These are phyloP conservation scores for Dipodascopsis tothii DNA, from an alignment of 805 yeast genomes.

Conservation along the genomic window DNA sequence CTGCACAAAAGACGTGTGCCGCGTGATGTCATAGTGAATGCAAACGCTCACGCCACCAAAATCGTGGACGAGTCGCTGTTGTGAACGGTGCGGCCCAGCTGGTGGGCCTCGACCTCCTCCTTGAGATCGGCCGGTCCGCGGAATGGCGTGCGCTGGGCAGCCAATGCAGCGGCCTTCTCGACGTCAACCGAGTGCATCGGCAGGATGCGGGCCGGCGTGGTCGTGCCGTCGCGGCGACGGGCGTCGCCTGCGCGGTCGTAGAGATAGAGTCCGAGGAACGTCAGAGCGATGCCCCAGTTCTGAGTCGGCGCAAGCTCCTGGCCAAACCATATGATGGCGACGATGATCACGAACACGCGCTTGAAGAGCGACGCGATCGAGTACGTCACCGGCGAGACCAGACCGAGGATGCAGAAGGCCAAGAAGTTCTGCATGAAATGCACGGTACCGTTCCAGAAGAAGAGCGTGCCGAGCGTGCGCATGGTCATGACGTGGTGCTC, in stretches of 20 bases:
- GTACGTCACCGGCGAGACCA: constrained; percentile 75
- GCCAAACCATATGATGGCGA: constrained; percentile 62
- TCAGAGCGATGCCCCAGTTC: constrained; percentile 37
- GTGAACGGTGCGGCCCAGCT: constrained; percentile 1
- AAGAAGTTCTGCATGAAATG: constrained; percentile 75
- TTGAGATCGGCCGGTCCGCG: constrained; percentile 7
- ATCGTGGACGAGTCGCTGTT: constrained; percentile 5
- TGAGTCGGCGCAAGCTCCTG: constrained; percentile 35
- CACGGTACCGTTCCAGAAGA: constrained; percentile 60
- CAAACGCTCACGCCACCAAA: constrained; percentile 3
- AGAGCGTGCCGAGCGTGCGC: constrained; percentile 36
- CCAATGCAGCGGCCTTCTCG: constrained; percentile 3
- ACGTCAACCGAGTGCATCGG: constrained; percentile 11
- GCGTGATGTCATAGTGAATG: background rate
- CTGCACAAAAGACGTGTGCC: background rate
- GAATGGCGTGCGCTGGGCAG: constrained; percentile 4
- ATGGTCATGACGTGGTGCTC: constrained; percentile 9
- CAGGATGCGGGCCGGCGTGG: constrained; percentile 4
- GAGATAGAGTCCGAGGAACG: constrained; percentile 35
- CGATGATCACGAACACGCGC: constrained; percentile 73
- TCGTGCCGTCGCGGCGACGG: constrained; percentile 10
- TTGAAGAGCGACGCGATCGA: constrained; percentile 83
- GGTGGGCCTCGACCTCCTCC: constrained; percentile 1
- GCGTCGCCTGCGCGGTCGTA: constrained; percentile 38
- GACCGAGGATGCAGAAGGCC: constrained; percentile 73